A percentile compares a stretch with the other conserved stretches of the same genome.
These are phyloP conservation scores for Apiospora sp. DNA, from an alignment of 2,329 filamentous ascomycete species.

Conservation along the genomic window DNA sequence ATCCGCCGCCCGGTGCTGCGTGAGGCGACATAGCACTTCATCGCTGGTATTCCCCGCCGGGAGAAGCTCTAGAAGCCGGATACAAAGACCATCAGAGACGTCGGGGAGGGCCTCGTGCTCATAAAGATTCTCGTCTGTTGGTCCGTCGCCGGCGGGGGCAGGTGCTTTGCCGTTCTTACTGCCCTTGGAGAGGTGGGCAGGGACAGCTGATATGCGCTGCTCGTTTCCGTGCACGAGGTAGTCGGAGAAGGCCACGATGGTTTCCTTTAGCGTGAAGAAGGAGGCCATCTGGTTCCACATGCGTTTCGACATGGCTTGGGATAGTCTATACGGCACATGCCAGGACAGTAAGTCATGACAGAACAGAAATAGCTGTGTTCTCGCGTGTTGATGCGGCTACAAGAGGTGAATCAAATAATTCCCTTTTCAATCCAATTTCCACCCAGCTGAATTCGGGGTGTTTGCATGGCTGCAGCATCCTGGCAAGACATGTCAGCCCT, in stretches of 20 bases:
- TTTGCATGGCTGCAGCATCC: not conserved
- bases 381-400: no score
- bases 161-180: not conserved
- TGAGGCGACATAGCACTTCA: not conserved
- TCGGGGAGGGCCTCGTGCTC: not conserved
- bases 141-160: not conserved
- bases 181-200: not conserved
- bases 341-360: no score
- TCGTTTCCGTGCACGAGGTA: not conserved
- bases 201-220: no score
- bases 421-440: not conserved
- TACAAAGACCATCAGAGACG: not conserved
- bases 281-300: not conserved
- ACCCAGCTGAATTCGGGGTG: not conserved
- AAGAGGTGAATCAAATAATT: no score
- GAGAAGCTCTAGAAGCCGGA: slow-evolving; percentile 4
- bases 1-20: not conserved
- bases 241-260: not conserved
- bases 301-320: not conserved
- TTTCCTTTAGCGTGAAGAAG: not conserved
- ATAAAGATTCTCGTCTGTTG: not conserved
- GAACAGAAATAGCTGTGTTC: no score
- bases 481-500: not conserved
- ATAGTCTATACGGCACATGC: no score
- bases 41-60: not conserved